These are phyloP conservation scores for Podaxis rugospora DNA, from an alignment of 768 basidiomycete genomes.

Conservation along the genomic window DNA sequence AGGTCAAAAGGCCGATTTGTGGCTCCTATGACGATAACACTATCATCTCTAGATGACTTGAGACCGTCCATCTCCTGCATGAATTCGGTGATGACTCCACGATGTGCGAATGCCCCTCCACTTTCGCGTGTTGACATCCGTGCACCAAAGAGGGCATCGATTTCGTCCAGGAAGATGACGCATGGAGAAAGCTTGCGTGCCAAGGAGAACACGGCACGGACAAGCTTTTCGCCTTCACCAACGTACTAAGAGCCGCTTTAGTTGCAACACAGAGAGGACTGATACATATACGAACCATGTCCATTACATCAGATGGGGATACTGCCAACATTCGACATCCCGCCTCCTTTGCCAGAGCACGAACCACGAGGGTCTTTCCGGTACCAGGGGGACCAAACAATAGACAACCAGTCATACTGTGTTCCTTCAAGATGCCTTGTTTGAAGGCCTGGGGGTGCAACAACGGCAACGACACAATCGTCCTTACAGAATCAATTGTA, in stretches of 20 bases:
- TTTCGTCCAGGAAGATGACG: slow-evolving; percentile 92
- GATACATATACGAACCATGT: slow-evolving; percentile 60
- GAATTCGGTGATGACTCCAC: slow-evolving; percentile 87
- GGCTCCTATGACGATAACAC: slow-evolving; percentile 88
- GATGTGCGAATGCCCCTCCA: slow-evolving; percentile 77
- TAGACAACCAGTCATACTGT: slow-evolving; percentile 87
- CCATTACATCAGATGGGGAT: slow-evolving; percentile 92
- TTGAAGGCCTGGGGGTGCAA: slow-evolving; percentile 85
- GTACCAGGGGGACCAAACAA: slow-evolving; percentile 90
- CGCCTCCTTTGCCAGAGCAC: slow-evolving; percentile 89
- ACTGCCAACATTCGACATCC: slow-evolving; percentile 91
- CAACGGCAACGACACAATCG: slow-evolving; percentile 85
- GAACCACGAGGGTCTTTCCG: slow-evolving; percentile 85
- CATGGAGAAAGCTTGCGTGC: slow-evolving; percentile 85
- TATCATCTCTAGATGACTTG: slow-evolving; percentile 71
- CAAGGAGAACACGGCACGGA: slow-evolving; percentile 83
- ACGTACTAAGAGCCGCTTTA: slow-evolving; percentile 53
- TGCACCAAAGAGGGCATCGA: slow-evolving; percentile 89
- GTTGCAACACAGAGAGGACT: not conserved
- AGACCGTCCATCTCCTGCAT: slow-evolving; percentile 98
- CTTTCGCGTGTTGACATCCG: slow-evolving; percentile 73
- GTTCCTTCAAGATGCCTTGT: slow-evolving; percentile 85
- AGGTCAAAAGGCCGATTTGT: slow-evolving; percentile 91
- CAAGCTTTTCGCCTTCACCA: slow-evolving; percentile 87
- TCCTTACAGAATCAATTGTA: slow-evolving; percentile 90